phyloP scores from a whole-genome alignment of 352 stramenopile species.

The Hyaloperonospora arabidopsidis region DNA sequence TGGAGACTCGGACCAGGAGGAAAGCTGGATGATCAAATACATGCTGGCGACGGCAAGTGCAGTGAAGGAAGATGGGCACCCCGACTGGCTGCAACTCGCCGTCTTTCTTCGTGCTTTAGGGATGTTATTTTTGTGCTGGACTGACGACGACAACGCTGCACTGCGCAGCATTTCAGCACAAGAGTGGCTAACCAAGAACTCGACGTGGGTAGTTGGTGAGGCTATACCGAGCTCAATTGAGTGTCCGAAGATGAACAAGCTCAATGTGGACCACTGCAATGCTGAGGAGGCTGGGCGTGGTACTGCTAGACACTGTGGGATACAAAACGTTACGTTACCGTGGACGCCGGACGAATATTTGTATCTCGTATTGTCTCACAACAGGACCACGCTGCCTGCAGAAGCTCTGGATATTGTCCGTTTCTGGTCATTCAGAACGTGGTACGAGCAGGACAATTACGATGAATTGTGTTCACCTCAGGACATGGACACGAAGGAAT shows the following conservation, averaged over 20 bases:
- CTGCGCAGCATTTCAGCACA: conserved; percentile 61
- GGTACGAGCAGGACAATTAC: conserved; percentile 55
- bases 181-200: conserved; percentile 60
- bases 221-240: conserved; percentile 53
- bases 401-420: conserved; percentile 60
- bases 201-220: conserved; percentile 57
- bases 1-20: conserved; percentile 33
- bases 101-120: conserved; percentile 67
- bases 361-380: conserved; percentile 53
- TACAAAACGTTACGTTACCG: conserved; percentile 44
- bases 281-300: conserved; percentile 13
- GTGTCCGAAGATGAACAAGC: conserved; percentile 50
- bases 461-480: conserved; percentile 34
- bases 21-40: conserved; percentile 63
- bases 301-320: conserved; percentile 12
- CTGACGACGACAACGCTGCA: conserved; percentile 52
- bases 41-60: conserved; percentile 59
- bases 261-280: conserved; percentile 53
- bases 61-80: conserved; percentile 57
- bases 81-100: conserved; percentile 73
- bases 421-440: conserved; percentile 71
- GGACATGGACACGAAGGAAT: conserved; percentile 60
- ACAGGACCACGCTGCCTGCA: conserved; percentile 47
- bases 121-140: conserved; percentile 72
- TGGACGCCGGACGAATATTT: conserved; percentile 81